Conservation (phyloP, 495 filamentous ascomycete genomes). For the Pyronema omphalodes region DNA sequence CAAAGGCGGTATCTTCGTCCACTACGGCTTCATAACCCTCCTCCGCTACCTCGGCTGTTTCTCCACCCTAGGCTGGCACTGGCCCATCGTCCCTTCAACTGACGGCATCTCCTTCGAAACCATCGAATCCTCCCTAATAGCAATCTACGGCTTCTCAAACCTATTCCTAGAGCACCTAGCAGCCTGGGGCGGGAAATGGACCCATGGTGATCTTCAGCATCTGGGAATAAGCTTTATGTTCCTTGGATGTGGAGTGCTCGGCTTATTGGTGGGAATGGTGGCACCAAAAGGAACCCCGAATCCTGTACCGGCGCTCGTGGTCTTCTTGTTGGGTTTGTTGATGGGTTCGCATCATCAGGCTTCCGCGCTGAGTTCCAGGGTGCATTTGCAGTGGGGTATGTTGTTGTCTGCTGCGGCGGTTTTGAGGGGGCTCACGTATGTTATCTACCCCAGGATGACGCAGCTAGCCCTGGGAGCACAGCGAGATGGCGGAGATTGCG, state of each 20-base stretch:
- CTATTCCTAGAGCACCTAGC: conserved; percentile 83
- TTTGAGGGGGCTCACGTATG: conserved; percentile 61
- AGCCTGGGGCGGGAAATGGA: conserved; percentile 50
- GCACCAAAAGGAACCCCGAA: conserved; percentile 38
- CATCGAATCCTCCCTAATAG: conserved; percentile 73
- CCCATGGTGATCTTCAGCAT: conserved; percentile 70
- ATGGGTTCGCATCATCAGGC: conserved; percentile 85
- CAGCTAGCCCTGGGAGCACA: too few relatives aligned
- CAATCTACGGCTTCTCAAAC: conserved; percentile 72
- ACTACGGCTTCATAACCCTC: conserved; percentile 76
- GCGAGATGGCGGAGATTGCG: too few relatives aligned
- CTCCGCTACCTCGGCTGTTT: conserved; percentile 85
- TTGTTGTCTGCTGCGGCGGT: conserved; percentile 67
- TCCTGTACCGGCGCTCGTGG: conserved; percentile 71
- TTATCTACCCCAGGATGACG: conserved; percentile 57
- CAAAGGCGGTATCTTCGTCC: conserved; percentile 95
- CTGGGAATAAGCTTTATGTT: conserved; percentile 86
- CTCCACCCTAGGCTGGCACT: conserved; percentile 68
- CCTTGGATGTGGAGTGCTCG: conserved; percentile 82
- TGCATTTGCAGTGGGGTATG: conserved; percentile 88
- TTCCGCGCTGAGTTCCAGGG: conserved; percentile 71
- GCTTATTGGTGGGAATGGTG: conserved; percentile 80
- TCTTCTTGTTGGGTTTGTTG: conserved; percentile 75
- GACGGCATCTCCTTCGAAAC: conserved; percentile 58
- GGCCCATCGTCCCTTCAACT: conserved; percentile 5